phyloP scores from a whole-genome alignment of 768 basidiomycete genomes.

The Mycena epipterygia region DNA sequence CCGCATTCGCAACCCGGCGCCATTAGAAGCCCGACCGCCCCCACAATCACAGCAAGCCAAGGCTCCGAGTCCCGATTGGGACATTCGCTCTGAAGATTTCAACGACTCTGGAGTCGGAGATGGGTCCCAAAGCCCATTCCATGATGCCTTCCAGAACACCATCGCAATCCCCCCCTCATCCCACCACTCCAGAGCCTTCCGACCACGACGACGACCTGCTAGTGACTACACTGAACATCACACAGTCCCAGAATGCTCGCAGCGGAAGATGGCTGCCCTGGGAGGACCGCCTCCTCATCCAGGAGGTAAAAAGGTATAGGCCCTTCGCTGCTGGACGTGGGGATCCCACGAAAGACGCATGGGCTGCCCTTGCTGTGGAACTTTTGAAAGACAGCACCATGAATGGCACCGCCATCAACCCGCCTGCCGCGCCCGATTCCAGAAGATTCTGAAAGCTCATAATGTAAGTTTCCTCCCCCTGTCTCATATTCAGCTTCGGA shows the following conservation, averaged over 20 bases:
- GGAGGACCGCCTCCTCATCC: conserved; percentile 5
- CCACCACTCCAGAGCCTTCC: neutral
- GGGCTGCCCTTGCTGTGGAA: neutral
- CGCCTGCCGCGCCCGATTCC: neutral
- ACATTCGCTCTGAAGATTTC: neutral
- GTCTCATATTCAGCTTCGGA: neutral
- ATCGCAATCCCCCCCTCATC: neutral
- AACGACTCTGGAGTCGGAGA: neutral
- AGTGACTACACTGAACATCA: neutral
- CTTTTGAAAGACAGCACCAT: neutral
- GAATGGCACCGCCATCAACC: neutral
- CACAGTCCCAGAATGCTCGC: conserved; percentile 5
- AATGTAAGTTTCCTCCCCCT: neutral
- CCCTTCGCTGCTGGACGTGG: conserved; percentile 6
- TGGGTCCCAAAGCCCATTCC: neutral
- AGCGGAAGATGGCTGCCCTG: conserved; percentile 7
- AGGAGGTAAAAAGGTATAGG: neutral
- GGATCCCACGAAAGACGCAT: neutral
- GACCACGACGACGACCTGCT: neutral
- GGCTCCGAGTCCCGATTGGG: neutral
- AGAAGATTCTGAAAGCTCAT: conserved; percentile 2
- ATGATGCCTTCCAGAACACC: neutral
- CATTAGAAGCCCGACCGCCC: neutral
- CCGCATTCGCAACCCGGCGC: neutral
- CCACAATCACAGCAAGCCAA: neutral